Percentiles rank a stretch among this genome's conserved stretches.
Conservation (phyloP, 2,329 filamentous ascomycete genomes). For the Epichloe baconii region DNA sequence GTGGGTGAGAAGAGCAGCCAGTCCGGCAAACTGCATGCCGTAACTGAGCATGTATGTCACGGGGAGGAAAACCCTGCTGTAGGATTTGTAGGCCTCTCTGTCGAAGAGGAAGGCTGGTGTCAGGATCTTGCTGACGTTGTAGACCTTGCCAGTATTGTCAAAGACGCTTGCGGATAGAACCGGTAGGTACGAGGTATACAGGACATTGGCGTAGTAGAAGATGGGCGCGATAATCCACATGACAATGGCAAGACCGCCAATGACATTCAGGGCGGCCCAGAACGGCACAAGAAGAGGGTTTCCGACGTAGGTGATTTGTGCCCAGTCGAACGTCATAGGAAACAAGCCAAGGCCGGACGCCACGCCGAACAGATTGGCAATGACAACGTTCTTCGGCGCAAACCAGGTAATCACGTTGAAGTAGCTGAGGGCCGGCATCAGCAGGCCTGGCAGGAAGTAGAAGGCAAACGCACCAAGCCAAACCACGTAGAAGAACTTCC, state of each 20-base stretch:
- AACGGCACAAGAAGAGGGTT: constrained; percentile 75
- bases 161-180: constrained; percentile 77
- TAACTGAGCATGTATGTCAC: constrained; percentile 84
- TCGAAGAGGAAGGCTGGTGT: constrained; percentile 70
- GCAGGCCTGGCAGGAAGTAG: constrained; percentile 72
- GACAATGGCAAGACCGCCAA: constrained; percentile 64
- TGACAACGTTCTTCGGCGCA: constrained; percentile 70
- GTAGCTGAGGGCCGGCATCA: constrained; percentile 76
- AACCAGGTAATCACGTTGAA: constrained; percentile 87
- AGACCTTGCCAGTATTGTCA: constrained; percentile 68
- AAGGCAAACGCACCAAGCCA: constrained; percentile 61
- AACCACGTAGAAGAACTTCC: constrained; percentile 70
- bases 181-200: constrained; percentile 76
- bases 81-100: constrained; percentile 59
- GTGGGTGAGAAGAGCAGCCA: constrained; percentile 68
- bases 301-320: constrained; percentile 77
- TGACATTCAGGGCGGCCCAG: constrained; percentile 76
- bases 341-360: constrained; percentile 75
- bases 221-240: constrained; percentile 78
- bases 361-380: constrained; percentile 77
- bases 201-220: constrained; percentile 66
- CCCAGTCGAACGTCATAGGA: constrained; percentile 83
- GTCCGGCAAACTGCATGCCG: constrained; percentile 70
- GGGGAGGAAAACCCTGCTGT: constrained; percentile 73
- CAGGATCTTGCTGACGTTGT: constrained; percentile 70